Evolutionary conservation across 768 basidiomycete species (phyloP), one percentile per base, ranked within the genome.

Genomic region (Boletus tomentosulus): DNA sequence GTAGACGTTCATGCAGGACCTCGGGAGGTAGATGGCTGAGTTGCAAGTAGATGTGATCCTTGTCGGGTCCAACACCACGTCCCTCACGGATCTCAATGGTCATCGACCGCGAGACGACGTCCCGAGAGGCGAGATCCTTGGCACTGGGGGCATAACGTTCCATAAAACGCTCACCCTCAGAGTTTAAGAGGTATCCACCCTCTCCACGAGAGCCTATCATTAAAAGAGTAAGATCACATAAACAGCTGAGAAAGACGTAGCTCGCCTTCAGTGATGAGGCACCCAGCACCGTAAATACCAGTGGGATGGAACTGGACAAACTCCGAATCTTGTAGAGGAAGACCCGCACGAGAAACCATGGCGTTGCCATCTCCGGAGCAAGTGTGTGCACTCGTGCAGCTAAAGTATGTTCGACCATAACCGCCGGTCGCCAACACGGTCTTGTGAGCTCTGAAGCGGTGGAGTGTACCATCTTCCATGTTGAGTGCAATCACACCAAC

Each of bases 261-360:
- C 73, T 50, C 57, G 90, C 94, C 95, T 79, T 98, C 96, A 12
- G 96, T 98, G 69, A 99, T 99, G 61, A 99, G 80, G 74, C 97
- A 99, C 46, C 97, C 97, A 63, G 97, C 96, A 61, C 97, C 97
- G 69, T 98, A 99, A 66, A 99, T 98, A 74, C 97, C 97, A 44
- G 97, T 98, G 3, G 97, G 97, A 72, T 98, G 97, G 91, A 99
- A 99, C 71, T 99, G 97, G n/a, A 98, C 95, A 69, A 99, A 99
- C 73, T 99, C 97, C 56, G 89, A 72, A 74, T 99, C 97, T 75
- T 98, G 97, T 42, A 98, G 78, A 50, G 97, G 97, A 50, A 99
- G 78, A 31, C 97, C 97, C 27, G 97, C 97, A 66, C 97, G 85
- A 47, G 86, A 86, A 60, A 98, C 93, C 97, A 99, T 99, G 31